Evolutionary conservation across 768 basidiomycete species (phyloP).

Genomic region (Cystobasidium ongulense): DNA sequence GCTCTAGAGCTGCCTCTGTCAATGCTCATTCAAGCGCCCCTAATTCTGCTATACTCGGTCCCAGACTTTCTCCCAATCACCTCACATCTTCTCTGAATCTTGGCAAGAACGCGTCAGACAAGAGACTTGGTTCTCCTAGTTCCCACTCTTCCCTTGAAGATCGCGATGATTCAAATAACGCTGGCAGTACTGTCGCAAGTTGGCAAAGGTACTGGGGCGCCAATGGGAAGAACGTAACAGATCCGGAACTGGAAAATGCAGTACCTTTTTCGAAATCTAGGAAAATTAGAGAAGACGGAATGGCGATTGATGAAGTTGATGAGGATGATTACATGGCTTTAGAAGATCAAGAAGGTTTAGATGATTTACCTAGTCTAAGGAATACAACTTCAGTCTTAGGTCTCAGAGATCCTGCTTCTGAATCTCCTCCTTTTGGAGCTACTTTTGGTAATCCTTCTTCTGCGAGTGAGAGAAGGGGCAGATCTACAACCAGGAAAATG

Average conservation of each 20-base stretch:
- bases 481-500: slow-evolving; percentile 13
- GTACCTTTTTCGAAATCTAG: not conserved
- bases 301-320: slow-evolving; percentile 10
- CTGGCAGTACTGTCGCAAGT: not conserved
- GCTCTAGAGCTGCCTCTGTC: not conserved
- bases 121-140: not conserved
- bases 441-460: not conserved
- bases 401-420: not conserved
- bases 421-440: not conserved
- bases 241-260: not conserved
- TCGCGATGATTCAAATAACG: not conserved
- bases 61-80: not conserved
- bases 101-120: not conserved
- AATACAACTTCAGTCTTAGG: not conserved
- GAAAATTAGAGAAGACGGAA: not conserved
- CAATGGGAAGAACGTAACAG: not conserved
- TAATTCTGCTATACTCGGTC: not conserved
- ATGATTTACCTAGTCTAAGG: not conserved
- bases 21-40: not conserved
- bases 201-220: not conserved
- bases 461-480: not conserved
- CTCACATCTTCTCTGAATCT: not conserved
- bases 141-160: not conserved
- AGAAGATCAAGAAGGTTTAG: not conserved
- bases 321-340: not conserved